These are phyloP conservation scores for Wickerhamiella lipophila DNA, from an alignment of 805 yeast genomes.

Conservation along the genomic window DNA sequence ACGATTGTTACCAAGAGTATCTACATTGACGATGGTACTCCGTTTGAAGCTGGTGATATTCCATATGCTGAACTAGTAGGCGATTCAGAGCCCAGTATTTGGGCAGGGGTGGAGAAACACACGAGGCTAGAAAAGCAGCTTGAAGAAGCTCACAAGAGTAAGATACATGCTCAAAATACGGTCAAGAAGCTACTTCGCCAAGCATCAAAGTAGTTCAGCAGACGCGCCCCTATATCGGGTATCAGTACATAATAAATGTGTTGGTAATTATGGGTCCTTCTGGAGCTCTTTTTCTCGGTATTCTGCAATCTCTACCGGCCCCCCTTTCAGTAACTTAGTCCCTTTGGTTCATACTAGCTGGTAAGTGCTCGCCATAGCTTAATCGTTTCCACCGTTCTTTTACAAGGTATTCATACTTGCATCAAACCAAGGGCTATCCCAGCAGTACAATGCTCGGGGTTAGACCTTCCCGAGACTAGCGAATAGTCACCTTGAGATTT, in stretches of 20 bases:
- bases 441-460: background rate
- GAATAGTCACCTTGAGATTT: background rate
- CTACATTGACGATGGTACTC: slow-evolving; percentile 18
- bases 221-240: too few species aligned
- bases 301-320: too few species aligned
- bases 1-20: background rate
- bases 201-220: background rate
- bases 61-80: slow-evolving; percentile 19
- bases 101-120: slow-evolving; percentile 19
- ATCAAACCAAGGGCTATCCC: slow-evolving; percentile 6
- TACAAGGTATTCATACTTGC: slow-evolving; percentile 6
- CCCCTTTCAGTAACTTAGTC: background rate
- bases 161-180: background rate
- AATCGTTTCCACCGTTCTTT: background rate
- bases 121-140: slow-evolving; percentile 12
- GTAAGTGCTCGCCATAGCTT: background rate
- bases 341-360: background rate
- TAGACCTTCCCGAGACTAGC: background rate
- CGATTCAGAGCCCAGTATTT: slow-evolving; percentile 19
- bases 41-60: slow-evolving; percentile 15
- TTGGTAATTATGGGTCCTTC: too few species aligned
- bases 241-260: background rate
- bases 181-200: background rate
- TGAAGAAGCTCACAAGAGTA: background rate
- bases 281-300: too few species aligned